Conservation (phyloP, 257 asterid genomes). For the Lantana camara region DNA sequence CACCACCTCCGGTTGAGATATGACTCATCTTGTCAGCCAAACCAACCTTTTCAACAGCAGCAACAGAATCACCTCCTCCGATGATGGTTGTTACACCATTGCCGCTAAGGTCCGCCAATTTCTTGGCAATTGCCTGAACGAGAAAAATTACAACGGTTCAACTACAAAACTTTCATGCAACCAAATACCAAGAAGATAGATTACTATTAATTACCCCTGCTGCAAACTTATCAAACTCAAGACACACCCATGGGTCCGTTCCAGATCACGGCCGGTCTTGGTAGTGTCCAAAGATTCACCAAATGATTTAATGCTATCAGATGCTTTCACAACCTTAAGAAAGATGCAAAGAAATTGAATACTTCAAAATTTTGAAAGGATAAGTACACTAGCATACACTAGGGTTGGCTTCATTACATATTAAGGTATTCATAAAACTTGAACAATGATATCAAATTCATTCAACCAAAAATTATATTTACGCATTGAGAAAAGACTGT, state of each 20-base stretch:
- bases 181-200: neutral
- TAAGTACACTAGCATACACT: too few species aligned
- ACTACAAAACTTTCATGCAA: neutral
- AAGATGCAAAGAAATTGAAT: neutral
- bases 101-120: slow-evolving; percentile 45
- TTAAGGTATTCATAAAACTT: too few species aligned
- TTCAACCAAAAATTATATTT: neutral
- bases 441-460: too few species aligned
- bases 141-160: slow-evolving; percentile 7
- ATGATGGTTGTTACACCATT: slow-evolving; percentile 51
- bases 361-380: neutral
- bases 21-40: slow-evolving; percentile 49
- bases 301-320: slow-evolving; percentile 42
- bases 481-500: neutral
- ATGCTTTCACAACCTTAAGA: slow-evolving; percentile 37
- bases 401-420: too few species aligned
- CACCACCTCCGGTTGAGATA: slow-evolving; percentile 54
- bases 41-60: slow-evolving; percentile 55
- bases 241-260: slow-evolving; percentile 62
- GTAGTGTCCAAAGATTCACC: slow-evolving; percentile 45
- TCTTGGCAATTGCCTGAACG: slow-evolving; percentile 43
- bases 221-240: slow-evolving; percentile 48
- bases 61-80: slow-evolving; percentile 57
- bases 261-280: slow-evolving; percentile 52
- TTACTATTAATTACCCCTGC: slow-evolving; percentile 42